These are phyloP conservation scores for Cyberlindnera bimundalis DNA, from an alignment of 805 yeast genomes.

Conservation along the genomic window DNA sequence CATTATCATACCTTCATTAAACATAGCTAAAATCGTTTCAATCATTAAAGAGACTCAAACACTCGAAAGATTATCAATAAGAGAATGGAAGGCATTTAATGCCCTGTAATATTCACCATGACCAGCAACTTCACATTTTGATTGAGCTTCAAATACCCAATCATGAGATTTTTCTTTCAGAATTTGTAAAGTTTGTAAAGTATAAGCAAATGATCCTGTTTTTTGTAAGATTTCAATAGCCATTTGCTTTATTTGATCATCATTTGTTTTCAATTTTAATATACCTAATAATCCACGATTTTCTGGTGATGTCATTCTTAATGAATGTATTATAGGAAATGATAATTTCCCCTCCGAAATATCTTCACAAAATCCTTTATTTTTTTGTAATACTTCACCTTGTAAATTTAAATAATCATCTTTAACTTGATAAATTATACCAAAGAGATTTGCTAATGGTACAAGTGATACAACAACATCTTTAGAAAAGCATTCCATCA, in stretches of 20 bases:
- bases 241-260: slow-evolving; percentile 44
- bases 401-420: slow-evolving; percentile 79
- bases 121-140: neutral
- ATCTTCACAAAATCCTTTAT: slow-evolving; percentile 83
- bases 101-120: neutral
- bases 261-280: slow-evolving; percentile 50
- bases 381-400: slow-evolving; percentile 45
- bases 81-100: slow-evolving; percentile 7
- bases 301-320: slow-evolving; percentile 34
- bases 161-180: slow-evolving; percentile 14
- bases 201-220: slow-evolving; percentile 22
- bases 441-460: slow-evolving; percentile 71
- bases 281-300: slow-evolving; percentile 45
- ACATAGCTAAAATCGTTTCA: too few species aligned
- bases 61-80: slow-evolving; percentile 6
- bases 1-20: too few species aligned
- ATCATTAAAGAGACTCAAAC: too few species aligned
- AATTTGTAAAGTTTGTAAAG: slow-evolving; percentile 11
- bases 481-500: slow-evolving; percentile 44
- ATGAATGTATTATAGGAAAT: slow-evolving; percentile 75
- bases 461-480: slow-evolving; percentile 34
- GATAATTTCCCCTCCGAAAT: slow-evolving; percentile 87
- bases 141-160: slow-evolving; percentile 9
- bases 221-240: slow-evolving; percentile 47
- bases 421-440: slow-evolving; percentile 77